Evolutionary conservation across 1,284 basidiomycete species (phyloP).

Genomic region (Fomitopsis pinicola): DNA sequence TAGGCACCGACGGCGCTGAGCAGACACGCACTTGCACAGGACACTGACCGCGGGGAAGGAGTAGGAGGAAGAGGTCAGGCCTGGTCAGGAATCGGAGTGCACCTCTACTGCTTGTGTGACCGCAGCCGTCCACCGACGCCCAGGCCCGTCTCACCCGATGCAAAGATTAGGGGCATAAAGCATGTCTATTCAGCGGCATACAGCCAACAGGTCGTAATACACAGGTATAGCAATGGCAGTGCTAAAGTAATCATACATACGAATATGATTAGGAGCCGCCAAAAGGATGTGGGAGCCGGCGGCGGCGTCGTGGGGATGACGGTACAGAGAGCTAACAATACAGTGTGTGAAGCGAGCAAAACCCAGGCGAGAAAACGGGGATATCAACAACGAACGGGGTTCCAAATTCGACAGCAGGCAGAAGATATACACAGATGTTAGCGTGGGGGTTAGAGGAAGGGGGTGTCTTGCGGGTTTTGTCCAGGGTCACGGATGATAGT

Average conservation of each 20-base stretch:
- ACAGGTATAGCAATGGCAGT: not conserved
- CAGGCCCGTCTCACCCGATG: too few relatives aligned
- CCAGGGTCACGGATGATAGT: not conserved
- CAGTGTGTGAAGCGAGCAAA: conserved; percentile 10
- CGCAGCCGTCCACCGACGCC: too few relatives aligned
- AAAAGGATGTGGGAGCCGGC: conserved; percentile 2
- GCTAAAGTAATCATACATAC: conserved; percentile 9
- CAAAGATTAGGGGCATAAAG: not conserved
- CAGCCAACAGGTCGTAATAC: not conserved
- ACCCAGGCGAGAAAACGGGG: not conserved
- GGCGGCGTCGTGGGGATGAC: conserved; percentile 1
- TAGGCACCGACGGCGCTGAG: not conserved
- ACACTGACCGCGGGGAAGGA: too few relatives aligned
- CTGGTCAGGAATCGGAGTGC: too few relatives aligned
- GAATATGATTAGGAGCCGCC: conserved; percentile 12
- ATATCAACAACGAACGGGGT: not conserved
- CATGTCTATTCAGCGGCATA: not conserved
- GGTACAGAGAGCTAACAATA: conserved; percentile 14
- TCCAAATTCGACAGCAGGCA: not conserved
- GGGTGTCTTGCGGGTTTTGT: not conserved
- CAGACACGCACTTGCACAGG: too few relatives aligned
- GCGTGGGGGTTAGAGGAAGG: not conserved
- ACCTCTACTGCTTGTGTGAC: too few relatives aligned
- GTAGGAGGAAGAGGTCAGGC: too few relatives aligned
- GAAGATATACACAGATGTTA: not conserved